Conservation (phyloP, 2,329 filamentous ascomycete genomes). For the Beauveria caledonica region DNA sequence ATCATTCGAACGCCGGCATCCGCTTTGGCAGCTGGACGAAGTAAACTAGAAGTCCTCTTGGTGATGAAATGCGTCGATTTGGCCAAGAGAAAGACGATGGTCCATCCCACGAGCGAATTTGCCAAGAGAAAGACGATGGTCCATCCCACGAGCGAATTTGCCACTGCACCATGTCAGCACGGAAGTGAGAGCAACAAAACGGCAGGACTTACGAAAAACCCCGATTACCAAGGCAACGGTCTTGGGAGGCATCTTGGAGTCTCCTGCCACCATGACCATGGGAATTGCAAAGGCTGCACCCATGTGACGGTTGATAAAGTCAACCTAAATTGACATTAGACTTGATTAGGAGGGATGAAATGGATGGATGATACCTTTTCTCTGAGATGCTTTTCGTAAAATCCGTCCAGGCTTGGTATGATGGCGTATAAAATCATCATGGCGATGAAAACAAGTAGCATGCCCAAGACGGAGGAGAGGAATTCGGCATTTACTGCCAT, state of each 20-base stretch:
- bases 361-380: constrained; percentile 21
- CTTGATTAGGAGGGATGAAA: neutral
- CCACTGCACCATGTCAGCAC: constrained; percentile 21
- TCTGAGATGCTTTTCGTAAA: constrained; percentile 26
- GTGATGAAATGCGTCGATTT: constrained; percentile 16
- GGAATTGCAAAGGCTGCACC: constrained; percentile 44
- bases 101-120: constrained; percentile 30
- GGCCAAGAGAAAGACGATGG: constrained; percentile 19
- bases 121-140: constrained; percentile 21
- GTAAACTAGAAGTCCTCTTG: neutral
- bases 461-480: constrained; percentile 40
- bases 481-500: constrained; percentile 29
- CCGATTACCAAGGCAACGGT: constrained; percentile 35
- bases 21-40: neutral
- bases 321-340: constrained; percentile 26
- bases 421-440: constrained; percentile 23
- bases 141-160: constrained; percentile 30
- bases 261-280: constrained; percentile 36
- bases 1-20: neutral
- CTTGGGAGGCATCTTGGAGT: constrained; percentile 18
- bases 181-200: neutral
- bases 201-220: constrained; percentile 32
- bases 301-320: constrained; percentile 43
- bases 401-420: constrained; percentile 14
- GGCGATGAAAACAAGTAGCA: constrained; percentile 31